Evolutionary conservation across 2,329 filamentous ascomycete species (phyloP), one percentile per base, ranked within the genome.

Genomic region (Alternaria triticina): DNA sequence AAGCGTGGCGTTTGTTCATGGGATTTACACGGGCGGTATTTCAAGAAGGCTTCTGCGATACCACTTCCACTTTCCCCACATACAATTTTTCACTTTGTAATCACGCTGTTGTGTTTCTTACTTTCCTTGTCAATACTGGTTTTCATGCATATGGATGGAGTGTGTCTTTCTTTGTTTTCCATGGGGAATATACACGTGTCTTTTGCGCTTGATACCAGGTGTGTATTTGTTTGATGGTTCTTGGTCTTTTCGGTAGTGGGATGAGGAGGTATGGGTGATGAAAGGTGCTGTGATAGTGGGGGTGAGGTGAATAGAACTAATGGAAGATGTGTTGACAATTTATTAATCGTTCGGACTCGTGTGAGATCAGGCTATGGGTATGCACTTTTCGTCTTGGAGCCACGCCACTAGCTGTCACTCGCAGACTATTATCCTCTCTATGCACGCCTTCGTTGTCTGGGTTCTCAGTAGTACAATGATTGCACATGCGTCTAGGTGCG

Each of bases 191-290:
- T 52, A 52, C 49, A 52, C 28, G 49, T 52, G 49, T 52, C 28
- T 52, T 52, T 52, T 52, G 49, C 49, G 49, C 36, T 52, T 40
- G 49, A 52, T 52, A 52, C 49, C 49, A 52, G 49, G 49, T 52
- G 49, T 52, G 49, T 52, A 40, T 52, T 40, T 40, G 30, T 52
- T 36, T 40, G 20, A 40, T 40, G 30, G 36, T 52, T 23, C 13
- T 17, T 36, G 15, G 9, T 11, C 30, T 36, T 22, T 44, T 45
- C 9, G 17, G 17, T 25, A n/a, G 20, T 52, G 49, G 11, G 20
- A n/a, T 36, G 33, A 36, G 33, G 33, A 36, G 20, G 20, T 20
- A 20, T 51, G 5, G 8, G 23, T 40, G 28, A 30, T 15, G 17
- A 25, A 12, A 5, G 36, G 17, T 1, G 20, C 30, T 7, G 20